phyloP scores from a whole-genome alignment of 495 filamentous ascomycete genomes.

The Haplographium delicatum region DNA sequence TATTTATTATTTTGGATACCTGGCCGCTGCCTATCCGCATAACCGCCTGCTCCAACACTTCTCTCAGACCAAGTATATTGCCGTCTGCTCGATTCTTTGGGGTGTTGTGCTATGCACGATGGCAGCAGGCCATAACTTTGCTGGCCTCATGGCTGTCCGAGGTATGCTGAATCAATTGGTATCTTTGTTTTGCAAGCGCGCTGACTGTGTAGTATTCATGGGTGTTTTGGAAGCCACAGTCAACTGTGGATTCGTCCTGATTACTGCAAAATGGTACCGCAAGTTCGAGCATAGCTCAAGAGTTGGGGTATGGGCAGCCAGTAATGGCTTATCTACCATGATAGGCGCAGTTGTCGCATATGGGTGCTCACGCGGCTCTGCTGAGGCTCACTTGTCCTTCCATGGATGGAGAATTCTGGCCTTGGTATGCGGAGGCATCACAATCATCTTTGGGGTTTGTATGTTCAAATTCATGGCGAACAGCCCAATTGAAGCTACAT shows the following conservation, averaged over 20 bases:
- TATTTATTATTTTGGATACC: conserved; percentile 62
- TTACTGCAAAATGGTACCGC: conserved; percentile 61
- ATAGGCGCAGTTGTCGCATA: conserved; percentile 14
- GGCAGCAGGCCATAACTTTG: conserved; percentile 35
- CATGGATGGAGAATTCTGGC: conserved; percentile 46
- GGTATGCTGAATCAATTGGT: no score
- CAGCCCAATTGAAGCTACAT: conserved; percentile 62
- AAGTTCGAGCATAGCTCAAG: conserved; percentile 56
- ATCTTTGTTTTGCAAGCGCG: no score
- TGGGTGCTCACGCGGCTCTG: conserved; percentile 24
- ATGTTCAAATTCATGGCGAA: conserved; percentile 65
- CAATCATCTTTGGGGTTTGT: conserved; percentile 47
- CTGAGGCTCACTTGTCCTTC: conserved; percentile 30
- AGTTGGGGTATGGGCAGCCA: conserved; percentile 58
- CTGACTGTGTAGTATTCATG: no score
- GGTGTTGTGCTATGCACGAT: conserved; percentile 49
- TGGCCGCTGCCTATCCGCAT: conserved; percentile 59
- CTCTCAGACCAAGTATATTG: conserved; percentile 55
- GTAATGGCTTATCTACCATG: conserved; percentile 43
- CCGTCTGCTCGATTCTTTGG: conserved; percentile 53
- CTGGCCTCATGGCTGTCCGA: conserved; percentile 26
- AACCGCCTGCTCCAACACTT: conserved; percentile 53
- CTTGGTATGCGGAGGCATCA: conserved; percentile 58
- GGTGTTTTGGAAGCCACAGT: conserved; percentile 45
- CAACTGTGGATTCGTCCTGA: conserved; percentile 51